Evolutionary conservation across 768 basidiomycete genomes (phyloP).

Genomic region (Lepiota brunneoincarnata): DNA sequence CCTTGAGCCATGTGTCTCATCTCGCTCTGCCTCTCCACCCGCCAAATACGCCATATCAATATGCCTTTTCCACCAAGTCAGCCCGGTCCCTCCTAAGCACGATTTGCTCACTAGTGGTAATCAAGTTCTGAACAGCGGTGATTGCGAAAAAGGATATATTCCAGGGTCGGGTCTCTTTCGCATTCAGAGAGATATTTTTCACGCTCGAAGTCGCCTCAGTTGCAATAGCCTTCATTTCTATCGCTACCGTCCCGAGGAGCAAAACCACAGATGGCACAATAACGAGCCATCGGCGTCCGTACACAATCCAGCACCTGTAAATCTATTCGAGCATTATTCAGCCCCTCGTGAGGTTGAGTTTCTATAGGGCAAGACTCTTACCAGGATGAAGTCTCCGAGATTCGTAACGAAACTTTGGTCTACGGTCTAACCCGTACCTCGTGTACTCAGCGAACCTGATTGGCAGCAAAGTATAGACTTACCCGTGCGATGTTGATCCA

Average conservation of each 20-base stretch:
- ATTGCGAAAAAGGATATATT: not conserved
- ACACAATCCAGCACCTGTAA: conserved; percentile 9
- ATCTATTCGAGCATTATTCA: not conserved
- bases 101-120: not conserved
- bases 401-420: not conserved
- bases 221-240: not conserved
- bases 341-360: no score
- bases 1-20: not conserved
- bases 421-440: not conserved
- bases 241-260: not conserved
- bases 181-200: not conserved
- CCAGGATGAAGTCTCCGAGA: conserved; percentile 7
- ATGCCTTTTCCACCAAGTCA: not conserved
- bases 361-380: not conserved
- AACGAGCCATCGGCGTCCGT: not conserved
- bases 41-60: conserved; percentile 7
- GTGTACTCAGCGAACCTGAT: not conserved
- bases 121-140: conserved; percentile 3
- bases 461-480: not conserved
- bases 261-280: not conserved
- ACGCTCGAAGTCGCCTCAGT: not conserved
- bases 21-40: not conserved
- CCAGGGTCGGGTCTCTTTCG: not conserved
- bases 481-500: conserved; percentile 8
- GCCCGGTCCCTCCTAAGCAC: not conserved